phyloP scores from a whole-genome alignment of 768 basidiomycete genomes.

The Leccinum imitatum region DNA sequence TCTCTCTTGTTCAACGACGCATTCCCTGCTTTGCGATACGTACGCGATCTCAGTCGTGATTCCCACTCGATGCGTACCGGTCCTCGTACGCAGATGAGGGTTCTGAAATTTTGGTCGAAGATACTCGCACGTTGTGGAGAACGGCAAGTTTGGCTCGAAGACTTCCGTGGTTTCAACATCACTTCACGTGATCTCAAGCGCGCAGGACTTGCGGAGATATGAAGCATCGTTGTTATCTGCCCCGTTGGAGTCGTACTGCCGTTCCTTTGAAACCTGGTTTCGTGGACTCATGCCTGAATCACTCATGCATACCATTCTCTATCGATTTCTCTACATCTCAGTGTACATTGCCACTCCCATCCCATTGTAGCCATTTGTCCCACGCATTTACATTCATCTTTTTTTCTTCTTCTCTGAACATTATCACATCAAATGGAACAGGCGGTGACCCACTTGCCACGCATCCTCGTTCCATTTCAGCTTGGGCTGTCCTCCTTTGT shows the following conservation, averaged over 20 bases:
- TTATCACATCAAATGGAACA: slow-evolving; percentile 1
- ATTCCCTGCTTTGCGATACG: slow-evolving; percentile 59
- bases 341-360: slow-evolving; percentile 32
- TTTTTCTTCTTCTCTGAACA: neutral
- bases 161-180: slow-evolving; percentile 60
- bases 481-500: slow-evolving; percentile 18
- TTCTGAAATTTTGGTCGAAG: slow-evolving; percentile 49
- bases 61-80: slow-evolving; percentile 53
- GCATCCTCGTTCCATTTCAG: slow-evolving; percentile 5
- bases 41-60: slow-evolving; percentile 63
- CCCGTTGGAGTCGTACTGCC: neutral
- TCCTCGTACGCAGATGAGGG: slow-evolving; percentile 33
- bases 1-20: slow-evolving; percentile 54
- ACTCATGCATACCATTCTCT: slow-evolving; percentile 23
- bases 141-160: slow-evolving; percentile 63
- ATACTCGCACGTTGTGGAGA: slow-evolving; percentile 51
- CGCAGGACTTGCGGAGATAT: slow-evolving; percentile 28
- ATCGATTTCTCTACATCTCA: slow-evolving; percentile 17
- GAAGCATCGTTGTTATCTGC: slow-evolving; percentile 1
- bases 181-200: slow-evolving; percentile 44
- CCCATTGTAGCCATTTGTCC: slow-evolving; percentile 31
- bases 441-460: slow-evolving; percentile 1
- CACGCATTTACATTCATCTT: slow-evolving; percentile 25
- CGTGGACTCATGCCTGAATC: slow-evolving; percentile 8
- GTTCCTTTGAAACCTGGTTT: neutral